These are phyloP conservation scores for Clitopilus passeckerianus DNA, from an alignment of 768 basidiomycete genomes.

Conservation along the genomic window DNA sequence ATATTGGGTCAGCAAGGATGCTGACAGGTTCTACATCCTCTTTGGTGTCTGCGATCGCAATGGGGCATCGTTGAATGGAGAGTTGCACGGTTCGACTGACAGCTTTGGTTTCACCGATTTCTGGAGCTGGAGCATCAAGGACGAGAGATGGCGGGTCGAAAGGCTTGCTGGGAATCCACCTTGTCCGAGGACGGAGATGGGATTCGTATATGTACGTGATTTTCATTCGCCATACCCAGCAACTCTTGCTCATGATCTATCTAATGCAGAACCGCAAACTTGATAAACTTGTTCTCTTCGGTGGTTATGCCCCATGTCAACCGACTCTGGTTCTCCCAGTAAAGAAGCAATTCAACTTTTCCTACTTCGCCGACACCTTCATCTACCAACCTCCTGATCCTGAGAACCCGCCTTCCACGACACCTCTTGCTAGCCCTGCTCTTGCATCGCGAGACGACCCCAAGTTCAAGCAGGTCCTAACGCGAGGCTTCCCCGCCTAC, in stretches of 20 bases:
- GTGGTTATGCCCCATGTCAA: slow-evolving; percentile 29
- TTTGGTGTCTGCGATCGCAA: slow-evolving; percentile 29
- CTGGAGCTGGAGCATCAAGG: slow-evolving; percentile 26
- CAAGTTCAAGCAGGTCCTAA: slow-evolving; percentile 32
- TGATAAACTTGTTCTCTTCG: slow-evolving; percentile 30
- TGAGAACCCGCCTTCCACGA: slow-evolving; percentile 3
- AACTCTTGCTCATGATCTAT: neutral
- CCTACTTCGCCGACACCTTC: slow-evolving; percentile 39
- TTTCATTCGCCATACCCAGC: neutral
- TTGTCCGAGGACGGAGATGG: slow-evolving; percentile 24
- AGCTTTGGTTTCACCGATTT: slow-evolving; percentile 18
- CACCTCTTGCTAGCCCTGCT: slow-evolving; percentile 5
- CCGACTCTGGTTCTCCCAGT: slow-evolving; percentile 15
- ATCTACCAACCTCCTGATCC: slow-evolving; percentile 20
- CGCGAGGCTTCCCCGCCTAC: slow-evolving; percentile 37
- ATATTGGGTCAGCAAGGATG: slow-evolving; percentile 26
- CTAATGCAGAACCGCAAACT: slow-evolving; percentile 24
- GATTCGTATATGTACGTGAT: slow-evolving; percentile 20
- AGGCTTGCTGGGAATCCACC: slow-evolving; percentile 24
- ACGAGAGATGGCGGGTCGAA: slow-evolving; percentile 22
- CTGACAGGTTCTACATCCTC: slow-evolving; percentile 25
- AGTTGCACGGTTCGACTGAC: slow-evolving; percentile 15
- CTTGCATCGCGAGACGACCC: slow-evolving; percentile 3
- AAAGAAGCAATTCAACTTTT: slow-evolving; percentile 19
- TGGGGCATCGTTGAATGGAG: slow-evolving; percentile 15